Evolutionary conservation across 148 eudicot genomes (phyloP).

Genomic region (Chenopodium suecicum): DNA sequence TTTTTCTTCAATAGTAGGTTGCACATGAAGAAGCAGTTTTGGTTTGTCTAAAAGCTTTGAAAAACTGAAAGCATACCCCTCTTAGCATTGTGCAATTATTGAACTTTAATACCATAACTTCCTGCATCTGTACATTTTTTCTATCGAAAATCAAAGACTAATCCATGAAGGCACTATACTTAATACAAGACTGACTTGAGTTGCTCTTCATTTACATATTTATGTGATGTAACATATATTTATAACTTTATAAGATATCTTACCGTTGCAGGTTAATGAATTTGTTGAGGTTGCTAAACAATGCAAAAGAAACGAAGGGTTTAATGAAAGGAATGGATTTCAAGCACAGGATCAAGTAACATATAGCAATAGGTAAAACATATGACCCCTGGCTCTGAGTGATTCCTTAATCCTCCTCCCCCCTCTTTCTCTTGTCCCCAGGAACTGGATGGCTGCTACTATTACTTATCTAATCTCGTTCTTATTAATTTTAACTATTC

Average conservation of each 20-base stretch:
- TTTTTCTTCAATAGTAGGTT: background rate
- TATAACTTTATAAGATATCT: background rate
- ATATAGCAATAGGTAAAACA: constrained; percentile 35
- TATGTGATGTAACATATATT: background rate
- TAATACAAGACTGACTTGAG: no score
- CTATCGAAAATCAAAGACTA: background rate
- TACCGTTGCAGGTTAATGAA: constrained; percentile 35
- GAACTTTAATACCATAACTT: no score
- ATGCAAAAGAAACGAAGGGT: constrained; percentile 18
- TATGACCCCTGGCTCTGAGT: background rate
- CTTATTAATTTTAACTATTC: background rate
- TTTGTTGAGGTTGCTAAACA: constrained; percentile 31
- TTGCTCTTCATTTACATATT: background rate
- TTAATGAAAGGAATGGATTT: constrained; percentile 20
- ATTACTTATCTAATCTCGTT: background rate
- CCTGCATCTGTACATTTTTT: background rate
- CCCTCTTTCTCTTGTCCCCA: background rate
- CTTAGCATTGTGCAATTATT: background rate
- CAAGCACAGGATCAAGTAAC: constrained; percentile 24
- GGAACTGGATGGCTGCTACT: background rate
- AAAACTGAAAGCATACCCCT: background rate
- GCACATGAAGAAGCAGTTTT: background rate
- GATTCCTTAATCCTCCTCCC: background rate
- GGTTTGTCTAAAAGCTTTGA: background rate
- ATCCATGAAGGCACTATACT: background rate